phyloP scores from a whole-genome alignment of 345 rosid species.

The Kernera saxatilis region DNA sequence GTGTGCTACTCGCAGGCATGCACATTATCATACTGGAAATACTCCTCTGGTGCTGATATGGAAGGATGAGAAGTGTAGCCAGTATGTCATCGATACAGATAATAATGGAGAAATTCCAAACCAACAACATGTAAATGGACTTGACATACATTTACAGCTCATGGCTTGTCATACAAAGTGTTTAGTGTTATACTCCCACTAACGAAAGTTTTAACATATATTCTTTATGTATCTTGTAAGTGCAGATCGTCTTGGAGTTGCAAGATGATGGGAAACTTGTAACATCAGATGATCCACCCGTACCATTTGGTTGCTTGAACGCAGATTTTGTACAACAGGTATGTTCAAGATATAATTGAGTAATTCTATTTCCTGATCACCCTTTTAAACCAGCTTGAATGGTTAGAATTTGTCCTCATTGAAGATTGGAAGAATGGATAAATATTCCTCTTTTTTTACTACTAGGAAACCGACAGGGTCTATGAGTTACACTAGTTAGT shows the following conservation, averaged over 20 bases:
- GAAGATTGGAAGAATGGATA: neutral
- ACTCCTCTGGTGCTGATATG: conserved; percentile 93
- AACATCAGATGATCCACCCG: conserved; percentile 89
- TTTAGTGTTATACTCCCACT: neutral
- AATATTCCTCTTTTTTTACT: neutral
- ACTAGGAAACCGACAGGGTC: neutral
- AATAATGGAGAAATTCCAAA: conserved; percentile 68
- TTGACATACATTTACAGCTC: conserved; percentile 1
- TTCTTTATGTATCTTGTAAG: conserved; percentile 1
- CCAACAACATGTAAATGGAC: conserved; percentile 62
- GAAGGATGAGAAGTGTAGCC: conserved; percentile 93
- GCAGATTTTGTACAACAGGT: conserved; percentile 62
- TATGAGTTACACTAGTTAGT: neutral
- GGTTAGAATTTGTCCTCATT: neutral
- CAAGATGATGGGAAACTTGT: conserved; percentile 72
- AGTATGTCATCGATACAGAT: conserved; percentile 92
- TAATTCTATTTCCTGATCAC: neutral
- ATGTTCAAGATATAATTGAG: neutral
- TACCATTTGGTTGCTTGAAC: conserved; percentile 60
- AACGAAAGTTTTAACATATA: neutral
- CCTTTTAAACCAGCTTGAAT: neutral
- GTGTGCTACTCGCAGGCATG: conserved; percentile 46
- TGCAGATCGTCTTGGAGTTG: conserved; percentile 80
- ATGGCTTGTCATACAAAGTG: neutral
- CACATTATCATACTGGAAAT: conserved; percentile 86